Percentiles rank a stretch among this genome's conserved stretches.
These are phyloP conservation scores for Boletus huronensis DNA, from an alignment of 768 basidiomycete species.

Conservation along the genomic window DNA sequence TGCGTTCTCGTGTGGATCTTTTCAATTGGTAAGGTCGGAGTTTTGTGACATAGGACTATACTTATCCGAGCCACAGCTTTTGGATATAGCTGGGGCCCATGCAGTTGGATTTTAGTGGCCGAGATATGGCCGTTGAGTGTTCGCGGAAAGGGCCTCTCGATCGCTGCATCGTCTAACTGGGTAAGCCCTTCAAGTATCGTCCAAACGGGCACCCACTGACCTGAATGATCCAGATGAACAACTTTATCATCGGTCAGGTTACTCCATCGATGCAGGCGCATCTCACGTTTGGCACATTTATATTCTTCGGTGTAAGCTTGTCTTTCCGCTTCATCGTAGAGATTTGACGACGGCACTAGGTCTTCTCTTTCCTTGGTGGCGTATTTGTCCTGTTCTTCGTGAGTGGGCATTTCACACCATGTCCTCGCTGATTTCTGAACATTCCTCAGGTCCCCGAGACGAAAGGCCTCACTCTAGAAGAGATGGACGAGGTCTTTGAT, in stretches of 20 bases:
- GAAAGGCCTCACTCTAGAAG: slow-evolving; percentile 68
- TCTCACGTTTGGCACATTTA: slow-evolving; percentile 66
- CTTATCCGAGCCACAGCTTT: slow-evolving; percentile 39
- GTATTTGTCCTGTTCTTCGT: slow-evolving; percentile 65
- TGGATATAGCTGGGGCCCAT: slow-evolving; percentile 79
- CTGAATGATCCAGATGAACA: slow-evolving; percentile 55
- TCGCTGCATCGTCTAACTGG: slow-evolving; percentile 76
- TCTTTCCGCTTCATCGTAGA: background rate
- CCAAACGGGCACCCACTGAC: background rate
- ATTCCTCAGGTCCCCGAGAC: slow-evolving; percentile 59
- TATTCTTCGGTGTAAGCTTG: slow-evolving; percentile 64
- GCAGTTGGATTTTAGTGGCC: slow-evolving; percentile 73
- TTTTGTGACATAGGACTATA: background rate
- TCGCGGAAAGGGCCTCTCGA: slow-evolving; percentile 72
- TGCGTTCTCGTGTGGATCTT: slow-evolving; percentile 73
- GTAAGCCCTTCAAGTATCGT: slow-evolving; percentile 30
- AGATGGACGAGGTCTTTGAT: slow-evolving; percentile 79
- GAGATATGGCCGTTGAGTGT: slow-evolving; percentile 73
- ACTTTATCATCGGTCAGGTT: slow-evolving; percentile 55
- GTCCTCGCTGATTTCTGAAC: background rate
- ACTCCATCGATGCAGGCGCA: slow-evolving; percentile 71
- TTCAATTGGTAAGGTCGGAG: slow-evolving; percentile 47
- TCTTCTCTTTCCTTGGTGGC: slow-evolving; percentile 65
- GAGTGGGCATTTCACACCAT: slow-evolving; percentile 20
- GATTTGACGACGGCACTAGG: slow-evolving; percentile 31